phyloP scores from a whole-genome alignment of 176 grass and related monocot genomes.

The Zea luxurians region DNA sequence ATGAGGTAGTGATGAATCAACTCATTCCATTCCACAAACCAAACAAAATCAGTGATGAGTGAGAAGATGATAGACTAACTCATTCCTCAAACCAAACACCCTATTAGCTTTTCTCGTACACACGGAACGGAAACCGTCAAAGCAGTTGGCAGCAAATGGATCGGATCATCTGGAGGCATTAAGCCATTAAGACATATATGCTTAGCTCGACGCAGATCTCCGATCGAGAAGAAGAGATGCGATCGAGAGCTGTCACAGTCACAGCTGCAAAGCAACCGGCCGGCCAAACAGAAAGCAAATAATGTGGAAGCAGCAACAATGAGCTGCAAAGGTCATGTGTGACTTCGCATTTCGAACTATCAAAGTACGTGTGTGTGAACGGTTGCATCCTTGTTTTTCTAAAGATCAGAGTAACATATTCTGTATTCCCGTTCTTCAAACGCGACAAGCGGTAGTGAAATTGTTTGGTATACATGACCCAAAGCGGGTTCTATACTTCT shows the following conservation, averaged over 20 bases:
- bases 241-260: conserved; percentile 11
- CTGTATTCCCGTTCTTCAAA: conserved; percentile 1
- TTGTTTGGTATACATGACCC: neutral
- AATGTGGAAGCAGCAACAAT: conserved; percentile 15
- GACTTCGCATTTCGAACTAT: neutral
- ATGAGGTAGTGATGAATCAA: too few relatives aligned
- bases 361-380: conserved; percentile 39
- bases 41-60: too few relatives aligned
- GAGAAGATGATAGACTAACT: too few relatives aligned
- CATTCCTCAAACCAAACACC: too few relatives aligned
- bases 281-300: conserved; percentile 9
- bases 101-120: neutral
- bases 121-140: neutral
- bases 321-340: conserved; percentile 29
- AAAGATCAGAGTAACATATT: conserved; percentile 39
- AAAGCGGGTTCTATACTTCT: neutral
- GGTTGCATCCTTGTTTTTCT: conserved; percentile 30
- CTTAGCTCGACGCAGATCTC: neutral
- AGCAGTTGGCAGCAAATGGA: neutral
- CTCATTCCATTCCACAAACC: too few relatives aligned
- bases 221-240: neutral
- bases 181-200: neutral
- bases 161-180: neutral
- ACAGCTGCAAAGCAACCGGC: conserved; percentile 13
- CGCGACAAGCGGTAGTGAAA: conserved; percentile 11